These are phyloP conservation scores for Leishmania lainsoni DNA, from an alignment of 208 protist species.

Conservation along the genomic window DNA sequence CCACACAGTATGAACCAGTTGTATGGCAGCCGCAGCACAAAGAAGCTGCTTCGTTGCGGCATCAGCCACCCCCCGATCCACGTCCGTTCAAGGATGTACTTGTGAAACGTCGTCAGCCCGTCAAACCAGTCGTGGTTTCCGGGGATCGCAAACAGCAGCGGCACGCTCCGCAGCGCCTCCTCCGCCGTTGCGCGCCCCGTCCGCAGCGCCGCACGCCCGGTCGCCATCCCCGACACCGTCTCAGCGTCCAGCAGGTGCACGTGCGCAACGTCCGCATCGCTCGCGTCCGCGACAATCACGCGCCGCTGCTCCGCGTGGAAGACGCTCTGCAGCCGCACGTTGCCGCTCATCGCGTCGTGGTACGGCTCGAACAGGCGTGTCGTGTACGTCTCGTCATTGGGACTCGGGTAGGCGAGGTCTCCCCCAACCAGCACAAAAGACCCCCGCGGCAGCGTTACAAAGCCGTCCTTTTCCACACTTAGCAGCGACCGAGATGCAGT, in stretches of 20 bases:
- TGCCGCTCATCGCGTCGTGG: slow-evolving; percentile 56
- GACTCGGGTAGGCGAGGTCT: slow-evolving; percentile 85
- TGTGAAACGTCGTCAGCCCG: slow-evolving; percentile 76
- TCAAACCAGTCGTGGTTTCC: slow-evolving; percentile 93
- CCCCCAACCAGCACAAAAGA: slow-evolving; percentile 83
- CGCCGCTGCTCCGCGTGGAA: slow-evolving; percentile 50
- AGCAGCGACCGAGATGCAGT: background rate
- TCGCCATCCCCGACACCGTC: slow-evolving; percentile 40
- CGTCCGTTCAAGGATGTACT: slow-evolving; percentile 72
- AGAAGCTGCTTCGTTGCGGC: slow-evolving; percentile 86
- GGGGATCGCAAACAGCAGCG: slow-evolving; percentile 83
- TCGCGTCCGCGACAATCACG: slow-evolving; percentile 46
- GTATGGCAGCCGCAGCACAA: slow-evolving; percentile 72
- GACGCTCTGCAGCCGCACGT: slow-evolving; percentile 42
- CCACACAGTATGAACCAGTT: slow-evolving; percentile 89
- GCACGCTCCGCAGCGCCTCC: slow-evolving; percentile 59
- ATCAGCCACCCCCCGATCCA: slow-evolving; percentile 88
- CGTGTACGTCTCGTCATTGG: slow-evolving; percentile 71
- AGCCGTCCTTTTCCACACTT: slow-evolving; percentile 11
- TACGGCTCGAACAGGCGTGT: slow-evolving; percentile 80
- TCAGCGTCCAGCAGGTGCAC: slow-evolving; percentile 56
- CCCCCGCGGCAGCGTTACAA: slow-evolving; percentile 55
- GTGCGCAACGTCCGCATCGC: slow-evolving; percentile 59
- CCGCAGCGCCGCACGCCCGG: slow-evolving; percentile 31
- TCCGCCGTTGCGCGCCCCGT: slow-evolving; percentile 35